Percentiles rank a stretch among this genome's conserved stretches.
Conservation (phyloP, 2,329 filamentous ascomycete species). For the Aspergillus vadensis region DNA sequence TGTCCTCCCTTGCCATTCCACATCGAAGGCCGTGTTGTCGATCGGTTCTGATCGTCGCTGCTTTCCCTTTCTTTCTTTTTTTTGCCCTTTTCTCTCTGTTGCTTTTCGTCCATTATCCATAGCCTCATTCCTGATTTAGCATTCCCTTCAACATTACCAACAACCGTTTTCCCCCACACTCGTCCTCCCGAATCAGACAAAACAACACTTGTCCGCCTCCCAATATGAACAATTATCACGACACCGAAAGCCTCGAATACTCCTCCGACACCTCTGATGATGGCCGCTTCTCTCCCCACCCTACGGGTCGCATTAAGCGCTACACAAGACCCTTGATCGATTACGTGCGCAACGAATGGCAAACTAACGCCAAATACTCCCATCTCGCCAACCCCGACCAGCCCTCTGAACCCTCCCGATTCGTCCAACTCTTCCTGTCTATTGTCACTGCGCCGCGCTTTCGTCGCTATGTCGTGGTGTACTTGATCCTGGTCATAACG, state of each 20-base stretch:
- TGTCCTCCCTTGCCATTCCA: background rate
- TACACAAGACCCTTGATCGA: conserved; percentile 39
- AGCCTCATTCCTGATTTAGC: background rate
- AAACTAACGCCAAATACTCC: conserved; percentile 28
- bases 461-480: conserved; percentile 42
- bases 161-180: background rate
- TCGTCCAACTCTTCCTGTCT: conserved; percentile 31
- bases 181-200: too few relatives aligned
- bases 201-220: background rate
- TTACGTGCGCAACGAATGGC: conserved; percentile 44
- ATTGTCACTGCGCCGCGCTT: conserved; percentile 45
- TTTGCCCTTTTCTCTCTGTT: background rate
- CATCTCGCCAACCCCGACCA: conserved; percentile 23
- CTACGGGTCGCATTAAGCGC: conserved; percentile 17
- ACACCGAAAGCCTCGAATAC: conserved; percentile 34
- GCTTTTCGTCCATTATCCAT: background rate
- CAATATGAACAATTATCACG: conserved; percentile 4
- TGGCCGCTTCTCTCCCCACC: conserved; percentile 18
- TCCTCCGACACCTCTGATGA: conserved; percentile 36
- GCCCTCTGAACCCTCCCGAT: conserved; percentile 22
- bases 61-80: background rate
- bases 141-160: background rate
- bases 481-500: conserved; percentile 34
- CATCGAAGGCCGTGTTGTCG: background rate
- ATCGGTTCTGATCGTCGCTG: background rate